Evolutionary conservation across 257 asterid genomes (phyloP).

Genomic region (Plantago major): DNA sequence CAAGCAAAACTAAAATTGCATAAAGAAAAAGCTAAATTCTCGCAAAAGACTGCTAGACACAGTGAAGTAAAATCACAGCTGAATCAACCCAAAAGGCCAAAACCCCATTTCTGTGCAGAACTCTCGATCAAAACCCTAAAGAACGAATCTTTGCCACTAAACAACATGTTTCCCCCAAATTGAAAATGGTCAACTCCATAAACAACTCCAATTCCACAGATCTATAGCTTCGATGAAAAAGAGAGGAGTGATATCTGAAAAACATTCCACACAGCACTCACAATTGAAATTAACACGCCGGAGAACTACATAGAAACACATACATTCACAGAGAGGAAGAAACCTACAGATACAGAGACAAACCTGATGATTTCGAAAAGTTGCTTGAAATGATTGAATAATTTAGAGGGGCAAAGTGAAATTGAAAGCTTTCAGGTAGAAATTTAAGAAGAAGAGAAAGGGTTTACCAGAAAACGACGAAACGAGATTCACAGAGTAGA

Average conservation of each 20-base stretch:
- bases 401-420: slow-evolving; percentile 3
- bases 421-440: neutral
- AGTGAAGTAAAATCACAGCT: neutral
- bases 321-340: slow-evolving; percentile 9
- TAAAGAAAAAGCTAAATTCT: slow-evolving; percentile 14
- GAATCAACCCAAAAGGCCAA: neutral
- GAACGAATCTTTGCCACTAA: slow-evolving; percentile 20
- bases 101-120: slow-evolving; percentile 2
- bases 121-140: slow-evolving; percentile 22
- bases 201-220: slow-evolving; percentile 28
- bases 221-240: slow-evolving; percentile 22
- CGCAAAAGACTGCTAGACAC: slow-evolving; percentile 1
- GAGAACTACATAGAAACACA: neutral
- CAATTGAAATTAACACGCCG: neutral
- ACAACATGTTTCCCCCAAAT: slow-evolving; percentile 3
- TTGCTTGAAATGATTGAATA: slow-evolving; percentile 11
- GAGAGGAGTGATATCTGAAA: neutral
- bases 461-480: slow-evolving; percentile 15
- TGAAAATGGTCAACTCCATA: slow-evolving; percentile 13
- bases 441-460: slow-evolving; percentile 12
- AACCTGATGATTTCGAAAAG: slow-evolving; percentile 16
- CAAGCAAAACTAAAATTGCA: neutral
- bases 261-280: neutral
- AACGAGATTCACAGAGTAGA: slow-evolving; percentile 12
- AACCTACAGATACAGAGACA: slow-evolving; percentile 23